phyloP scores from a whole-genome alignment of 1,284 basidiomycete genomes.

The Vanrija sp. region DNA sequence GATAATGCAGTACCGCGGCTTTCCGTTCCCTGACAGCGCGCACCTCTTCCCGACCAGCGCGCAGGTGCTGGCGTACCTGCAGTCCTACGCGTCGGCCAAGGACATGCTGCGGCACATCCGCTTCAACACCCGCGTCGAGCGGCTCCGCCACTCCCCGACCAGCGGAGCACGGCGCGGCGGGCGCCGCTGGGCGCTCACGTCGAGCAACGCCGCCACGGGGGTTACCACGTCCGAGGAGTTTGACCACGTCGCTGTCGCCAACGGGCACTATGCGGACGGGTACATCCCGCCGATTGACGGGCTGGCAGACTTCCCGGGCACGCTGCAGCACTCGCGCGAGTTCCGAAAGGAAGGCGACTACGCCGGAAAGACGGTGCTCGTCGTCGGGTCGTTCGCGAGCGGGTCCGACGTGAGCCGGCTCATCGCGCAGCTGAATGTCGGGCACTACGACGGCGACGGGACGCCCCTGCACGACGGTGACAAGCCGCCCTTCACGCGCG shows the following conservation, averaged over 20 bases:
- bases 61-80: constrained; percentile 18
- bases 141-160: too few species aligned
- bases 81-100: constrained; percentile 13
- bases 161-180: too few species aligned
- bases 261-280: constrained; percentile 54
- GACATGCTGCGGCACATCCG: background rate
- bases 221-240: constrained; percentile 44
- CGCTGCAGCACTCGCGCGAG: constrained; percentile 44
- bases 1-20: constrained; percentile 21
- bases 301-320: constrained; percentile 48
- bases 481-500: background rate
- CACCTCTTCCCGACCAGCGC: constrained; percentile 19
- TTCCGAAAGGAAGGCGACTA: constrained; percentile 5
- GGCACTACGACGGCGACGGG: background rate
- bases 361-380: constrained; percentile 43
- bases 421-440: background rate
- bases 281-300: constrained; percentile 51
- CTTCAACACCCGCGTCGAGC: too few species aligned
- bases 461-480: background rate
- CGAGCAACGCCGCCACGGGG: too few species aligned
- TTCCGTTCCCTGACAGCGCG: constrained; percentile 15
- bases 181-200: too few species aligned
- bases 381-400: constrained; percentile 54
- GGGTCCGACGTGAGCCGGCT: constrained; percentile 50
- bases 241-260: constrained; percentile 54